Base-by-base conservation (phyloP, 768 basidiomycete species). In the Suillus ampliporus region DNA sequence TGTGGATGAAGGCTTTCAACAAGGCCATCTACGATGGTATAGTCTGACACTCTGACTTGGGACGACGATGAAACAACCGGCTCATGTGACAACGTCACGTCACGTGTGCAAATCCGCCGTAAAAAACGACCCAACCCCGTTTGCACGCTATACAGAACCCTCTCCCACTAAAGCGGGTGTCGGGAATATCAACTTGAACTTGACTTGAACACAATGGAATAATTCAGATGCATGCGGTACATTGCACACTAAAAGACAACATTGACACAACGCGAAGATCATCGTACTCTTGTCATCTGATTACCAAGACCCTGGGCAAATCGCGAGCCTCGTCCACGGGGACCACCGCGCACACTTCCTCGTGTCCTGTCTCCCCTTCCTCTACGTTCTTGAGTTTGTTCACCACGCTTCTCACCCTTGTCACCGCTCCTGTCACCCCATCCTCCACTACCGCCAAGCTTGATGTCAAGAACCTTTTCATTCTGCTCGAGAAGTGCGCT, bases 401-500 rank as follows among this genome's bases (percentile, higher is more conserved):
- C 92, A 15, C 89, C 54, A 26, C 54, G 54, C 23, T 56, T 56
- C 54, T 56, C 54, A 40, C 54, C 38, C 38, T 56, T 56, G 54
- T 56, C 54, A 14, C 54, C 54, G 11, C 38, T 19, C 46, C 90
- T 79, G 48, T 92, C 91, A 47, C 80, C 80, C 89, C 90, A 91
- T 9, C 81, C 83, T 41, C 80, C 75, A 41, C 80, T 76, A 5
- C 85, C 85, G 57, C 94, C 94, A 68, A 95, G 86, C 74, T 95
- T 96, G 67, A 82, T 71, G 73, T 97, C 95, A 51, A 97, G 78
- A 1, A 86, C 80, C 80, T 96, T 97, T 77, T 98, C 95, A 70
- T 94, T 97, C 68, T 92, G 90, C 71, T 98, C 95, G 6, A 95
- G 89, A 86, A 98, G 83, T 21, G 84, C 82, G 28, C 84, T 88